Conservation (phyloP, 169 alveolate species). For the Eimeria brunetti region DNA sequence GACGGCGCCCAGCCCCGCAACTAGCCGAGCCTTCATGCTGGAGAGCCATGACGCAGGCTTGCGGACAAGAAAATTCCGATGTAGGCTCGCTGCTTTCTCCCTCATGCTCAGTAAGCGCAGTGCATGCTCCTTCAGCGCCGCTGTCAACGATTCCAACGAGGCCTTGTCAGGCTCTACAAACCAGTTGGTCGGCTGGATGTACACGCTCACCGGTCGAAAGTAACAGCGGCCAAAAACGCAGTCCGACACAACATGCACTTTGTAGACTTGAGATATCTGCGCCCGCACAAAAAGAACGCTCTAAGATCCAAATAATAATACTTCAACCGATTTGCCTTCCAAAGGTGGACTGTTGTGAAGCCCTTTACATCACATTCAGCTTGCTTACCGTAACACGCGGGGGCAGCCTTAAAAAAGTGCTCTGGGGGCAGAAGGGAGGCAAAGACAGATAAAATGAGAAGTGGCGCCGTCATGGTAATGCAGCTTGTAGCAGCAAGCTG, state of each 20-base stretch:
- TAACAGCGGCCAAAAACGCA: background rate
- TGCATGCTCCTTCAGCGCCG: conserved; percentile 13
- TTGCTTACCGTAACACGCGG: conserved; percentile 43
- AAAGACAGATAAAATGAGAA: too few species aligned
- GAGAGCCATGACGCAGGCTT: conserved; percentile 30
- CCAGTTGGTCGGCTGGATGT: conserved; percentile 64
- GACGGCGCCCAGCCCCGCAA: conserved; percentile 46
- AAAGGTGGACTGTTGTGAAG: background rate
- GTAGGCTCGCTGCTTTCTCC: conserved; percentile 19
- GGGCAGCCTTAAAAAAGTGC: conserved; percentile 23
- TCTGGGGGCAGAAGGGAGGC: background rate
- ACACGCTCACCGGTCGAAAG: conserved; percentile 29
- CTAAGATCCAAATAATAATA: background rate
- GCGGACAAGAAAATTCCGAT: conserved; percentile 34
- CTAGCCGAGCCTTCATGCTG: conserved; percentile 33
- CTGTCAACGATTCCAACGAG: conserved; percentile 20
- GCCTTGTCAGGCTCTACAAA: conserved; percentile 59
- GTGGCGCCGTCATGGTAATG: background rate
- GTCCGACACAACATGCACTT: conserved; percentile 41
- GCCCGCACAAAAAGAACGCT: background rate
- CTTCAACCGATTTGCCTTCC: background rate
- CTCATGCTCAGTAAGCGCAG: background rate
- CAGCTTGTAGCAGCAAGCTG: background rate
- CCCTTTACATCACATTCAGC: background rate
- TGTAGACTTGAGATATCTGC: conserved; percentile 12